A percentile compares a stretch with the other conserved stretches of the same genome.
These are phyloP conservation scores for Dioszegia hungarica DNA, from an alignment of 768 basidiomycete genomes.

Conservation along the genomic window DNA sequence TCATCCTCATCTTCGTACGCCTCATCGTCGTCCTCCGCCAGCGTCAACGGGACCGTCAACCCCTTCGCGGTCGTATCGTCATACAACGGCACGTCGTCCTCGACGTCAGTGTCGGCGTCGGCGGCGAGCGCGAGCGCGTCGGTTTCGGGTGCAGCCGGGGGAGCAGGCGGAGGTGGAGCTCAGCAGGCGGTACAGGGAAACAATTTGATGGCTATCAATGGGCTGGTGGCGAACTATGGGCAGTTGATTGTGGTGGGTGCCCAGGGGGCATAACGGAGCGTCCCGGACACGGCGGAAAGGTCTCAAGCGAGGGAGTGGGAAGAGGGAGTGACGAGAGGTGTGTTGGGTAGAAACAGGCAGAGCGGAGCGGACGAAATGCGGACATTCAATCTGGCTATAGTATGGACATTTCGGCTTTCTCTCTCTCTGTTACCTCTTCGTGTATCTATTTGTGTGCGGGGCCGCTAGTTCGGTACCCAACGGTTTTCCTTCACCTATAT, in stretches of 20 bases:
- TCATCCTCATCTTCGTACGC: constrained; percentile 7
- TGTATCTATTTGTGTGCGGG: too few species aligned
- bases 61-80: constrained; percentile 24
- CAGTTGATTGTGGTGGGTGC: constrained; percentile 38
- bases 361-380: too few species aligned
- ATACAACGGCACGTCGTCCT: constrained; percentile 11
- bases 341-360: too few species aligned
- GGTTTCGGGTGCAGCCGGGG: background rate
- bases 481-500: too few species aligned
- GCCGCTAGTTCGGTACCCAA: too few species aligned
- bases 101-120: background rate
- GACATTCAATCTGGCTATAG: too few species aligned
- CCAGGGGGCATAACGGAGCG: constrained; percentile 4
- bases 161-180: too few species aligned
- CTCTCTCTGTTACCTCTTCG: too few species aligned
- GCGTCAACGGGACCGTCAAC: constrained; percentile 18
- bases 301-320: background rate
- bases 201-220: constrained; percentile 33
- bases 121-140: background rate
- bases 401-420: too few species aligned
- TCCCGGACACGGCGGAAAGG: background rate
- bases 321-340: too few species aligned
- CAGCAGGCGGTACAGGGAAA: constrained; percentile 14
- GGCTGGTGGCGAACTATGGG: constrained; percentile 35
- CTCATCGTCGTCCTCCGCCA: constrained; percentile 7